phyloP scores from a whole-genome alignment of 169 alveolate species.

The Plasmodium coatneyi region DNA sequence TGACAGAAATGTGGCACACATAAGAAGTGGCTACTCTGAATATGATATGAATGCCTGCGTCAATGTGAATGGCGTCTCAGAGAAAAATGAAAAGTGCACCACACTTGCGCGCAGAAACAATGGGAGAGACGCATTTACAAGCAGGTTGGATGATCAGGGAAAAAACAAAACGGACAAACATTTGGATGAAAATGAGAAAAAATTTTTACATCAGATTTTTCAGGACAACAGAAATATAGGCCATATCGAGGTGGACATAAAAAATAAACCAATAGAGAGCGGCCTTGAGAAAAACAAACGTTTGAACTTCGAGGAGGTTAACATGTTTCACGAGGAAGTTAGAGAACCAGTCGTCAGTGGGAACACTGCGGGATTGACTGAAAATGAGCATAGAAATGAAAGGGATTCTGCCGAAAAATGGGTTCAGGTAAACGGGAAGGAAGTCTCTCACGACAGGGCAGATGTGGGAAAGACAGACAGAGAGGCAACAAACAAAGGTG shows the following conservation, averaged over 20 bases:
- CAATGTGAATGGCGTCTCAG: not conserved
- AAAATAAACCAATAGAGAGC: not conserved
- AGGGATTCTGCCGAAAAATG: not conserved
- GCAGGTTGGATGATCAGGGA: not conserved
- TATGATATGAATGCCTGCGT: not conserved
- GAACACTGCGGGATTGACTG: not conserved
- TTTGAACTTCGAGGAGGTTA: conserved; percentile 2
- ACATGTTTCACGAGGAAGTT: not conserved
- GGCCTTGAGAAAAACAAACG: not conserved
- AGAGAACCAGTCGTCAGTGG: not conserved
- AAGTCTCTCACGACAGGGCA: not conserved
- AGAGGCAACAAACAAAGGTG: not conserved
- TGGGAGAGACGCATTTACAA: not conserved
- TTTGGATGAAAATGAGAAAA: not conserved
- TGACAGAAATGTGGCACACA: not conserved
- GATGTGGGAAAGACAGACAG: not conserved
- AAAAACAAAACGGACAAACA: not conserved
- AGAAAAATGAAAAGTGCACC: not conserved
- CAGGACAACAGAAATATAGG: not conserved
- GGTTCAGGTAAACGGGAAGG: not conserved
- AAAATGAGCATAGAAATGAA: not conserved
- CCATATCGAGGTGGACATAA: not conserved
- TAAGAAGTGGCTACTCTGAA: not conserved
- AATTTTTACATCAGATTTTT: not conserved
- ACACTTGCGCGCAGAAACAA: not conserved